These are phyloP conservation scores for Pythium biforme DNA, from an alignment of 352 stramenopile genomes.

Conservation along the genomic window DNA sequence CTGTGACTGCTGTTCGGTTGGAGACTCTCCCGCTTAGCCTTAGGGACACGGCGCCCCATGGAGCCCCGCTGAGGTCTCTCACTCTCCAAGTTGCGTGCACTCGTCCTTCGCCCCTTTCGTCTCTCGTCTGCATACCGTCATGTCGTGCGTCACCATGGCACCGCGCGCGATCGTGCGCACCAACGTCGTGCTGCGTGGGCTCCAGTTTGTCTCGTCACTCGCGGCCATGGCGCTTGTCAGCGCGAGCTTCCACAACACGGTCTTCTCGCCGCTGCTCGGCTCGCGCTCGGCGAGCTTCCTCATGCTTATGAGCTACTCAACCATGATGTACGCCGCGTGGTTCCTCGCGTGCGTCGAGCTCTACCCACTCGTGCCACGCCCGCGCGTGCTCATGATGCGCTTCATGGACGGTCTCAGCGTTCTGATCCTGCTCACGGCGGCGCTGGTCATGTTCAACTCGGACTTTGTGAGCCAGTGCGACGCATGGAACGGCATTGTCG, in stretches of 20 bases:
- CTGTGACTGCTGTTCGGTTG: background rate
- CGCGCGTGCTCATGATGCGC: conserved; percentile 29
- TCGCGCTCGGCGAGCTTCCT: conserved; percentile 21
- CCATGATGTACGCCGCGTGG: conserved; percentile 27
- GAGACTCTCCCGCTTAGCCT: too few relatives aligned
- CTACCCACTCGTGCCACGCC: conserved; percentile 33
- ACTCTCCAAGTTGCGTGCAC: conserved; percentile 1
- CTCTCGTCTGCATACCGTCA: background rate
- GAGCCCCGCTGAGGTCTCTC: too few relatives aligned
- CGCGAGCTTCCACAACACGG: conserved; percentile 13
- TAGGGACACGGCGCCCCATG: too few relatives aligned
- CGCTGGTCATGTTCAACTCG: conserved; percentile 5
- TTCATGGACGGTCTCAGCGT: conserved; percentile 22
- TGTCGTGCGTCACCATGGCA: conserved; percentile 12
- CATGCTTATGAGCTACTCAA: conserved; percentile 33
- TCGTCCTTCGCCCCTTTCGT: background rate
- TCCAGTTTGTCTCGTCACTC: conserved; percentile 19
- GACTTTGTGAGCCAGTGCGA: conserved; percentile 37
- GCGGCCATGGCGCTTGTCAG: conserved; percentile 8
- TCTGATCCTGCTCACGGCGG: conserved; percentile 26
- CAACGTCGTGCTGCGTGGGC: conserved; percentile 10
- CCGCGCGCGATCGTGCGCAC: conserved; percentile 14
- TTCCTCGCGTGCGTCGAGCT: conserved; percentile 25
- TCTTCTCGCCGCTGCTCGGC: conserved; percentile 11
- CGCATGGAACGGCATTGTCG: conserved; percentile 30